These are phyloP conservation scores for Ceratobasidium sp. DNA, from an alignment of 1,284 basidiomycete genomes.

Conservation along the genomic window DNA sequence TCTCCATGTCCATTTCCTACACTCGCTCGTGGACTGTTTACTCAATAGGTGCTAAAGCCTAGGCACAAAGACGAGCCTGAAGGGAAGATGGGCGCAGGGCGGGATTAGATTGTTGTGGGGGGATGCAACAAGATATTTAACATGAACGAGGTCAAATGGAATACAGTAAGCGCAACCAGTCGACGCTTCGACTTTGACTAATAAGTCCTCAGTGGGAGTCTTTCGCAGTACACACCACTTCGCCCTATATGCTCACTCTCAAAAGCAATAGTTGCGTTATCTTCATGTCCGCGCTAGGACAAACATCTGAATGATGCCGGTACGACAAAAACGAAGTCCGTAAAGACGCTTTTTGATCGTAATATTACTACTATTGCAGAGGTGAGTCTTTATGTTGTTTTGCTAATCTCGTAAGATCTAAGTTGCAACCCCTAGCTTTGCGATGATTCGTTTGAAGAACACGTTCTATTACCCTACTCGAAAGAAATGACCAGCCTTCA, in stretches of 20 bases:
- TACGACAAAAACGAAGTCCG: slow-evolving; percentile 81
- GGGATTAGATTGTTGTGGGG: slow-evolving; percentile 83
- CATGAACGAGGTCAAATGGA: slow-evolving; percentile 95
- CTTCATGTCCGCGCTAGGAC: slow-evolving; percentile 86
- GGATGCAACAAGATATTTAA: slow-evolving; percentile 99
- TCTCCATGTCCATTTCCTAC: slow-evolving; percentile 92
- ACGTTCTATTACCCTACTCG: slow-evolving; percentile 85
- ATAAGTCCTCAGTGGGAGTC: slow-evolving; percentile 77
- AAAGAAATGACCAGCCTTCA: slow-evolving; percentile 90
- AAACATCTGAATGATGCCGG: slow-evolving; percentile 76
- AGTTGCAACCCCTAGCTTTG: slow-evolving; percentile 74
- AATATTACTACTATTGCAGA: slow-evolving; percentile 93
- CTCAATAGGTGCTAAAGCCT: slow-evolving; percentile 62
- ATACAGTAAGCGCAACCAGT: slow-evolving; percentile 71
- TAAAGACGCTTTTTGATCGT: slow-evolving; percentile 81
- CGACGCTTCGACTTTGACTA: background rate
- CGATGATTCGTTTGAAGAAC: slow-evolving; percentile 98
- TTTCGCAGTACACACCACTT: slow-evolving; percentile 76
- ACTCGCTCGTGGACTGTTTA: slow-evolving; percentile 89
- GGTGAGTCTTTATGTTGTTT: slow-evolving; percentile 64
- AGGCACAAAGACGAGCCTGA: slow-evolving; percentile 52
- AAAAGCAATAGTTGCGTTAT: slow-evolving; percentile 99
- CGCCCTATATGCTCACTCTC: slow-evolving; percentile 90
- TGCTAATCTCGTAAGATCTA: background rate
- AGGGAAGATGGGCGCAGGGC: slow-evolving; percentile 52